Evolutionary conservation across 345 rosid species (phyloP), one percentile per base, ranked within the genome.

Genomic region (Pseudoturritis turrita): DNA sequence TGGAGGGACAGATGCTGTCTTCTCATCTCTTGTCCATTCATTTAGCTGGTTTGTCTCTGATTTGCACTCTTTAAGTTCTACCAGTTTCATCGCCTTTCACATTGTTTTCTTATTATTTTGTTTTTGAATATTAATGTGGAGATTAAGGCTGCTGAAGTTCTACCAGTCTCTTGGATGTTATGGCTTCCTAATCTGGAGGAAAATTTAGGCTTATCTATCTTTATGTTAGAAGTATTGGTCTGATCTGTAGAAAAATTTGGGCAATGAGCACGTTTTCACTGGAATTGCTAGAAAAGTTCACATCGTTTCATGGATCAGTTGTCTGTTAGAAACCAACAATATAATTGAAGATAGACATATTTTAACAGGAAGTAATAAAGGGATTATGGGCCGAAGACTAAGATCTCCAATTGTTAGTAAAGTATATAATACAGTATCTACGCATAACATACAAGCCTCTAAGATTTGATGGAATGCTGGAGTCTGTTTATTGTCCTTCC

Each of bases 1-100:
- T 61, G 97, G 99, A 76, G 99, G 98, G 83, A 96, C 99, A 26
- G 96, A 96, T 57, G 95, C 80, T 73, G 99, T 96, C 74, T 96
- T 96, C 88, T 92, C 98, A 39, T 92, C 99, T 59, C 96, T 96
- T 18, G 85, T 96, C 80, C 98, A 92, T 81, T 92, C 97, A 28
- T 92, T 92, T 65, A 83, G 92, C 79, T 96, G 99, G 99, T 96
- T 59, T 43, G 96, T 84, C 73, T 79, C 79, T 77, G 50, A 80
- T 64, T 33, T 50, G 25, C 35, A 6, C 31, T 68, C 51, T 33
- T 53, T 45, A 15, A 12, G 52, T 10, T n/a, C n/a, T n/a, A n/a
- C n/a, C n/a, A n/a, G n/a, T n/a, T n/a, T n/a, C 10, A 10, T 4
- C 15, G 23, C 59, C 31, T 67, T 15, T 5, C 39, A 22, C 31